Evolutionary conservation across 192 early-diverging fungal species (phyloP).

Genomic region (Mortierella hygrophila): DNA sequence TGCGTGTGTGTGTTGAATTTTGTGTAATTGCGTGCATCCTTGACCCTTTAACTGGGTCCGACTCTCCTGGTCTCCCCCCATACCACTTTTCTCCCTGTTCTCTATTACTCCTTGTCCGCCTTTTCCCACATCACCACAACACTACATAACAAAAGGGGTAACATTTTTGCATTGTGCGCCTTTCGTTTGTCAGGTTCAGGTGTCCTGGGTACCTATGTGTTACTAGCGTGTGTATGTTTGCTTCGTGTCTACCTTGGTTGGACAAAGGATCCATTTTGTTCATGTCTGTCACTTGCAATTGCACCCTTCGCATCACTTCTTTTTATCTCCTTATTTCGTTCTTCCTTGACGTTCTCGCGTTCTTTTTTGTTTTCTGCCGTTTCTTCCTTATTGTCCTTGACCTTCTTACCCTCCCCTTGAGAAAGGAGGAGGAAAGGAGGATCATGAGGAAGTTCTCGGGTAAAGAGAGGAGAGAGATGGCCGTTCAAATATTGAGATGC

Average conservation of each 20-base stretch:
- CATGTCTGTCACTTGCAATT: neutral
- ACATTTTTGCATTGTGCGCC: neutral
- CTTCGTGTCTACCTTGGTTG: neutral
- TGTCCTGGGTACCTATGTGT: neutral
- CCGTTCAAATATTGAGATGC: neutral
- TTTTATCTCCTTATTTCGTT: neutral
- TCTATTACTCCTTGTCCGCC: neutral
- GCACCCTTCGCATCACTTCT: neutral
- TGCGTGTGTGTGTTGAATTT: neutral
- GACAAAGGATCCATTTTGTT: conserved; percentile 3
- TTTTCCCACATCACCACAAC: neutral
- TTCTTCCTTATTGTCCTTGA: neutral
- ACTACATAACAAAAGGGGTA: neutral
- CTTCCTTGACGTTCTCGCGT: neutral
- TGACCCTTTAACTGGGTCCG: neutral
- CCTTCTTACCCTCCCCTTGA: neutral
- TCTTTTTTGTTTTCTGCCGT: neutral
- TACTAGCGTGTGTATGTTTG: neutral
- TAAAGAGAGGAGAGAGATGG: neutral
- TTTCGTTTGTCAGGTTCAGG: neutral
- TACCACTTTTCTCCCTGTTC: neutral
- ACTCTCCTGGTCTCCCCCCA: neutral
- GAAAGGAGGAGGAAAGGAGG: neutral
- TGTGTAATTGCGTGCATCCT: neutral
- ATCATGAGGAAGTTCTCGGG: neutral